Percentiles rank a stretch among this genome's conserved stretches.
Evolutionary conservation across 2,329 filamentous ascomycete species (phyloP).

Genomic region (Calonectria hawksworthii): DNA sequence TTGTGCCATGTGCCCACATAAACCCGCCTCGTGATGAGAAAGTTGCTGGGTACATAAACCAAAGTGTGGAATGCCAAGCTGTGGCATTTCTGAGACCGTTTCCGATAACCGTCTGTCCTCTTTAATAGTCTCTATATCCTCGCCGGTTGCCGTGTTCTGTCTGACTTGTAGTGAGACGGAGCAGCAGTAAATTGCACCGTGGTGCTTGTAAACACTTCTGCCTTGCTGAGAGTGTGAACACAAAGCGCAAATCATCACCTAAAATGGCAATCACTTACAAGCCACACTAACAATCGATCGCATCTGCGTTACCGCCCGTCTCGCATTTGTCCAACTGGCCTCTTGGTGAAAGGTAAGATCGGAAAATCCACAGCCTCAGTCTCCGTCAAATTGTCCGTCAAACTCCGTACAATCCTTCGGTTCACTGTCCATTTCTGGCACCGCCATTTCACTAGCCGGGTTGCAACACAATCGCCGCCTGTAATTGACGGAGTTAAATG

Average conservation of each 20-base stretch:
- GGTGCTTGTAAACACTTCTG: neutral
- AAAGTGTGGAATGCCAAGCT: neutral
- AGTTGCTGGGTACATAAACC: neutral
- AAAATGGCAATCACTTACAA: neutral
- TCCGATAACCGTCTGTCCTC: neutral
- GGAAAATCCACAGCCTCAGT: neutral
- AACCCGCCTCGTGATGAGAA: neutral
- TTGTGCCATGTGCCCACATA: conserved; percentile 11
- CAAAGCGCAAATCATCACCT: neutral
- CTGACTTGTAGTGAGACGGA: neutral
- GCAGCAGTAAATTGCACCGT: neutral
- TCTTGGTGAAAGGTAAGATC: too few species aligned
- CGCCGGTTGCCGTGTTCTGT: neutral
- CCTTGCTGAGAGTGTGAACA: neutral
- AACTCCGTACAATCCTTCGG: conserved; percentile 1
- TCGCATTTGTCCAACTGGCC: neutral
- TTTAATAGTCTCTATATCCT: neutral
- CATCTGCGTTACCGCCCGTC: neutral
- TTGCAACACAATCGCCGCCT: neutral
- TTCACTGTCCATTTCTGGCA: neutral
- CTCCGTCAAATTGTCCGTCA: neutral
- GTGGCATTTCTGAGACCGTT: neutral
- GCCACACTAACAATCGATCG: neutral
- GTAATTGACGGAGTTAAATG: conserved; percentile 14
- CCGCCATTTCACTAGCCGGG: neutral